These are phyloP conservation scores for Penicillium sp. DNA, from an alignment of 2,329 filamentous ascomycete genomes.

Conservation along the genomic window DNA sequence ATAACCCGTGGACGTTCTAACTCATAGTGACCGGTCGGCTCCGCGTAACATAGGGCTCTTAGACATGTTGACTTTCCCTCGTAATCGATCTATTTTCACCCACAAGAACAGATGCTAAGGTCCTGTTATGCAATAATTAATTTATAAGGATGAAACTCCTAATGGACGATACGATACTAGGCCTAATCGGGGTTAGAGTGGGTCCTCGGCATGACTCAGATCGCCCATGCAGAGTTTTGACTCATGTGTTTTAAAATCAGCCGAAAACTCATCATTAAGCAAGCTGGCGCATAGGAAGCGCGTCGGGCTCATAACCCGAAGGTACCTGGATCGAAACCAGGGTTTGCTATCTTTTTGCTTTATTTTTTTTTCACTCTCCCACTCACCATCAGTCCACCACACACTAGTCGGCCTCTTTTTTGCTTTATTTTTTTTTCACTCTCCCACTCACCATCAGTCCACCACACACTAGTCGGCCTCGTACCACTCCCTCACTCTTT, in stretches of 20 bases:
- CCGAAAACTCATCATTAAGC: background rate
- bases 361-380: background rate
- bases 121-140: no score
- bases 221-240: background rate
- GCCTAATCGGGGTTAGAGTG: background rate
- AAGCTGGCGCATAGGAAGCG: slow-evolving; percentile 18
- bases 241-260: no score
- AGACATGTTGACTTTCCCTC: no score
- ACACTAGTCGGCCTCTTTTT: background rate
- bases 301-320: slow-evolving; percentile 18
- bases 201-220: background rate
- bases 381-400: background rate
- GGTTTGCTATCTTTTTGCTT: slow-evolving; percentile 12
- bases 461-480: background rate
- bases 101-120: no score
- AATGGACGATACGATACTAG: background rate
- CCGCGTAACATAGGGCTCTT: no score
- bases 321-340: slow-evolving; percentile 17
- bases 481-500: no score
- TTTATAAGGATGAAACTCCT: background rate
- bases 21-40: no score
- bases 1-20: no score
- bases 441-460: background rate
- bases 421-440: background rate
- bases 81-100: no score